Evolutionary conservation across 257 asterid genomes (phyloP).

Genomic region (Rehmannia glutinosa): DNA sequence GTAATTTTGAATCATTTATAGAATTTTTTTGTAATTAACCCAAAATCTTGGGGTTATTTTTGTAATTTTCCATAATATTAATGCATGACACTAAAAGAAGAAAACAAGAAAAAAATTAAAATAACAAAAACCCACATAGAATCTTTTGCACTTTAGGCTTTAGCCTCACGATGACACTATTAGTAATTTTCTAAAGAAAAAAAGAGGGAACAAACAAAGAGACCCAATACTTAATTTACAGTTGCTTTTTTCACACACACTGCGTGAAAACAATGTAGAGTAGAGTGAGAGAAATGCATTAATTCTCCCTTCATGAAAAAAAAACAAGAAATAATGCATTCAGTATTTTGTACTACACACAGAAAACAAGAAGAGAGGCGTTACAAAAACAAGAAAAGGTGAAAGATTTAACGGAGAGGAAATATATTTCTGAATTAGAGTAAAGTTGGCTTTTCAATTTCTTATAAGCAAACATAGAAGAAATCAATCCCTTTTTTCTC

Average conservation of each 20-base stretch:
- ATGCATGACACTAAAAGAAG: background rate
- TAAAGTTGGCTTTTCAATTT: conserved; percentile 30
- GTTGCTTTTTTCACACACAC: conserved; percentile 1
- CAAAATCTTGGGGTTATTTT: no score
- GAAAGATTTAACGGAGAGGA: conserved; percentile 5
- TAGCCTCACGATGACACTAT: background rate
- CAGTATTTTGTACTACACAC: conserved; percentile 17
- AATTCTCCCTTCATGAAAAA: conserved; percentile 29
- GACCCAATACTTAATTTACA: background rate
- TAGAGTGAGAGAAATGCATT: conserved; percentile 21
- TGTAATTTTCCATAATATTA: no score
- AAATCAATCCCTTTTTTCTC: conserved; percentile 15
- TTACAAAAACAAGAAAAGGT: conserved; percentile 26
- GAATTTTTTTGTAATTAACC: no score
- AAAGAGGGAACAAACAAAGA: no score
- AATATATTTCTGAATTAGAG: conserved; percentile 11
- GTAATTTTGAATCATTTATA: no score
- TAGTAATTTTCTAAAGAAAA: no score
- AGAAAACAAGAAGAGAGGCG: conserved; percentile 28
- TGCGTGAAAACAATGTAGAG: conserved; percentile 28
- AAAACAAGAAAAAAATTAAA: background rate
- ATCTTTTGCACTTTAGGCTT: conserved; percentile 16
- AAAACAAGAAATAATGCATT: conserved; percentile 25
- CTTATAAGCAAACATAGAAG: background rate
- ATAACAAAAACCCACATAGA: background rate